A percentile compares a stretch with the other conserved stretches of the same genome.
Conservation (phyloP, 768 basidiomycete species). For the Calocybe cyanea region DNA sequence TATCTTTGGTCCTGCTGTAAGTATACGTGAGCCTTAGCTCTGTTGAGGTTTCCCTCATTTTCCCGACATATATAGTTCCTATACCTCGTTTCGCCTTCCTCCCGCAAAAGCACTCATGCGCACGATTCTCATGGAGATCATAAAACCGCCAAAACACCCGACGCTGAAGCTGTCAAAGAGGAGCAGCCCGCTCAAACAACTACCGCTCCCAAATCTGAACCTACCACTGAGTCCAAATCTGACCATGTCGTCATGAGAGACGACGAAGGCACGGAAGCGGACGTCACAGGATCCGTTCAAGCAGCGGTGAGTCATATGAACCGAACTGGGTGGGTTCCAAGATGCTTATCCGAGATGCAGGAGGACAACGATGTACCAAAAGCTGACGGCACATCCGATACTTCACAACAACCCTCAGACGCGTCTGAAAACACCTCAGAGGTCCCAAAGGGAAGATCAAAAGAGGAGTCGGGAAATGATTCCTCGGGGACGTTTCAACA, state of each 20-base stretch:
- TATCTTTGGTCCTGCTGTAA: constrained; percentile 38
- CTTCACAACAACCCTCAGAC: background rate
- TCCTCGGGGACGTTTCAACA: constrained; percentile 18
- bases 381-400: constrained; percentile 4
- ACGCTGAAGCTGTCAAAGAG: constrained; percentile 11
- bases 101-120: constrained; percentile 30
- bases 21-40: constrained; percentile 12
- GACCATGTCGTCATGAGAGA: constrained; percentile 29
- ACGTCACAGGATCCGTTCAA: constrained; percentile 29
- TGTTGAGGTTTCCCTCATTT: constrained; percentile 2
- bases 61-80: constrained; percentile 25
- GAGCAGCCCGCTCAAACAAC: no score
- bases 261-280: constrained; percentile 35
- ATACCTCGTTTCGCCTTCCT: constrained; percentile 38
- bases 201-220: constrained; percentile 4
- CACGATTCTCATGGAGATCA: constrained; percentile 21
- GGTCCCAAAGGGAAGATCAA: constrained; percentile 1
- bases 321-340: background rate
- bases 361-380: constrained; percentile 16
- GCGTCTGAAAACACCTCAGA: background rate
- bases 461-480: constrained; percentile 9
- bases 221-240: constrained; percentile 12
- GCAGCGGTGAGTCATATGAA: constrained; percentile 17
- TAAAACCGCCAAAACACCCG: background rate
- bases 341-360: background rate